Evolutionary conservation across 139 green algal genomes (phyloP).

Genomic region (Chlorella sp.): DNA sequence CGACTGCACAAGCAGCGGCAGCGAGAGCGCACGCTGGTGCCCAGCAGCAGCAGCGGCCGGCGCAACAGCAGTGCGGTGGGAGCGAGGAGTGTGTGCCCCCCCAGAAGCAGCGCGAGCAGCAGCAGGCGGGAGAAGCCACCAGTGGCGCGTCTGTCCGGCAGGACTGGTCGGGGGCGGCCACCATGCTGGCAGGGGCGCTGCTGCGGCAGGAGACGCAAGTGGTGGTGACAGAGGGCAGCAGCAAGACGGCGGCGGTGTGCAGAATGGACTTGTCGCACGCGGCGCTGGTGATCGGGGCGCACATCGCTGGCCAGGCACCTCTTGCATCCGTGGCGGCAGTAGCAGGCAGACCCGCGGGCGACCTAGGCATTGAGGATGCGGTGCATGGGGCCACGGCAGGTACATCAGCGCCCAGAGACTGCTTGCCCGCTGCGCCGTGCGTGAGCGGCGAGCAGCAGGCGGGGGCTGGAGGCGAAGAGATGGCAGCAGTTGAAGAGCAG

Average conservation of each 20-base stretch:
- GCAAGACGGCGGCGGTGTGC: conserved; percentile 15
- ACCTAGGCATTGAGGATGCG: too few species aligned
- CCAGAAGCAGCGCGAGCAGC: not conserved
- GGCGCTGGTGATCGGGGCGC: conserved; percentile 10
- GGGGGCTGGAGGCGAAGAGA: not conserved
- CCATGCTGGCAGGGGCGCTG: not conserved
- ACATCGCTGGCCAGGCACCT: not conserved
- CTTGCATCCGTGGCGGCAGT: not conserved
- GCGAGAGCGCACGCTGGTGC: too few species aligned
- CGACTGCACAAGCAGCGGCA: too few species aligned
- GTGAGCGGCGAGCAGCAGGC: too few species aligned
- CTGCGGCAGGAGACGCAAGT: not conserved
- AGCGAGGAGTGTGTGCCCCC: not conserved
- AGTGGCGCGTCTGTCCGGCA: not conserved
- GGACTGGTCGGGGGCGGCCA: conserved; percentile 1
- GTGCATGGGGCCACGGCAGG: too few species aligned
- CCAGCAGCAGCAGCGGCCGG: not conserved
- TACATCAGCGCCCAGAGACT: too few species aligned
- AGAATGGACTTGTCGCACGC: conserved; percentile 6
- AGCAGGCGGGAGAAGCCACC: not conserved
- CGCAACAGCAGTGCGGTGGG: not conserved
- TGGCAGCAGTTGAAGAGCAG: not conserved
- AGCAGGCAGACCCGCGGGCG: too few species aligned
- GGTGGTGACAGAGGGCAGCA: not conserved
- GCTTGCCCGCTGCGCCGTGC: too few species aligned